Evolutionary conservation across 306 rosid species (phyloP).

Genomic region (Cicer bijugum): DNA sequence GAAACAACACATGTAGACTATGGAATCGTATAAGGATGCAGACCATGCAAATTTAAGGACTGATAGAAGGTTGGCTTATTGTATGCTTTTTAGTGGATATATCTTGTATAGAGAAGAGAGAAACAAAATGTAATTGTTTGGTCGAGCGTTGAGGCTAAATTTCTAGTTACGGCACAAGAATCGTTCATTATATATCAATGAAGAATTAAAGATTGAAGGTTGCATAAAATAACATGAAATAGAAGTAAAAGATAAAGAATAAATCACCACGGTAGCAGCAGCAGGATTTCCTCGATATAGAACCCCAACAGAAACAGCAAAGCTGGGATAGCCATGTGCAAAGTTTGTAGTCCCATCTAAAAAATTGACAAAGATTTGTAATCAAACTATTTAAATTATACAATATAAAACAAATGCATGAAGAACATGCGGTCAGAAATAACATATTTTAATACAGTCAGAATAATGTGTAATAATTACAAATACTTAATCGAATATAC

Average conservation of each 20-base stretch:
- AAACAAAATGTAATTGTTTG: neutral
- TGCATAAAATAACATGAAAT: neutral
- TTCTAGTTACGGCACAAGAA: neutral
- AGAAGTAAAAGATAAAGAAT: constrained; percentile 39
- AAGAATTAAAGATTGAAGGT: neutral
- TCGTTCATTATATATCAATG: neutral
- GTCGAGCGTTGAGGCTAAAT: neutral
- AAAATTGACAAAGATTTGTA: constrained; percentile 44
- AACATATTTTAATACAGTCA: neutral
- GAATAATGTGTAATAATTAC: neutral
- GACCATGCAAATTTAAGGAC: neutral
- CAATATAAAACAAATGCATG: constrained; percentile 14
- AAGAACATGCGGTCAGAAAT: constrained; percentile 3
- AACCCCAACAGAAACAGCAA: constrained; percentile 96
- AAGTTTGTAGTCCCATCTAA: constrained; percentile 97
- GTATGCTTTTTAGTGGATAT: neutral
- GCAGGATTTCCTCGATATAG: constrained; percentile 87
- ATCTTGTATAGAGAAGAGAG: neutral
- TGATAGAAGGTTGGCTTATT: neutral
- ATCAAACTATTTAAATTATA: constrained; percentile 35
- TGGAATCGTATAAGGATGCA: neutral
- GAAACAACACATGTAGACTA: neutral
- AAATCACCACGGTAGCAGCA: constrained; percentile 86
- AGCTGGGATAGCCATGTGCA: constrained; percentile 91
- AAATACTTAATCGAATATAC: constrained; percentile 2